Evolutionary conservation across 306 rosid genomes (phyloP).

Genomic region (Casuarina glauca): DNA sequence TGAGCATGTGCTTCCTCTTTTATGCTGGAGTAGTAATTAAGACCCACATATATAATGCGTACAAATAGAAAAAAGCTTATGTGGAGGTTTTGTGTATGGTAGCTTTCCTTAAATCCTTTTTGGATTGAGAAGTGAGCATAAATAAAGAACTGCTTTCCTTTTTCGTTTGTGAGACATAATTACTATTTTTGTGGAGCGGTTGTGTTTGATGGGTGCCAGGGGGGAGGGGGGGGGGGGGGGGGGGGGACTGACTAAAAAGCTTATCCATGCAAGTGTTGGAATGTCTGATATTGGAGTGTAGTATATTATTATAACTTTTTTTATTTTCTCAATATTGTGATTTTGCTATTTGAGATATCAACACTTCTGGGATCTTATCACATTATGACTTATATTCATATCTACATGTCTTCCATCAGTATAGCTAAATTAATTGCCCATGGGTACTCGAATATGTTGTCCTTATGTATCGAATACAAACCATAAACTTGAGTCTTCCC

Average conservation of each 20-base stretch:
- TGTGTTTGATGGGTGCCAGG: no score
- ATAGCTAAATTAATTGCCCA: neutral
- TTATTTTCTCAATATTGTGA: neutral
- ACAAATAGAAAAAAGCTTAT: neutral
- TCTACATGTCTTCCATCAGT: neutral
- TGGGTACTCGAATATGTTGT: neutral
- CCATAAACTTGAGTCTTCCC: neutral
- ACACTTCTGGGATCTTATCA: neutral
- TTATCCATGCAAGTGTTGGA: neutral
- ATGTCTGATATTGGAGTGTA: neutral
- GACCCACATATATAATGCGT: neutral
- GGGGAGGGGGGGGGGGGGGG: neutral
- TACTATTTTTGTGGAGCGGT: no score
- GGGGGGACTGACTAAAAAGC: neutral
- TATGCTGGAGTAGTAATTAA: neutral
- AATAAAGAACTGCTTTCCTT: no score
- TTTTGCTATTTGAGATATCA: neutral
- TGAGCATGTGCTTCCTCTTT: neutral
- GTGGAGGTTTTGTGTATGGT: neutral
- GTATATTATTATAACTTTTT: neutral
- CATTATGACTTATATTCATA: neutral
- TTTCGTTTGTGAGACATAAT: no score
- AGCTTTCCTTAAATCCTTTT: no score
- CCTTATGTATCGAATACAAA: neutral
- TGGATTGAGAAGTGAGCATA: no score